Evolutionary conservation across 306 rosid species (phyloP).

Genomic region (Pterocarpus santalinus): DNA sequence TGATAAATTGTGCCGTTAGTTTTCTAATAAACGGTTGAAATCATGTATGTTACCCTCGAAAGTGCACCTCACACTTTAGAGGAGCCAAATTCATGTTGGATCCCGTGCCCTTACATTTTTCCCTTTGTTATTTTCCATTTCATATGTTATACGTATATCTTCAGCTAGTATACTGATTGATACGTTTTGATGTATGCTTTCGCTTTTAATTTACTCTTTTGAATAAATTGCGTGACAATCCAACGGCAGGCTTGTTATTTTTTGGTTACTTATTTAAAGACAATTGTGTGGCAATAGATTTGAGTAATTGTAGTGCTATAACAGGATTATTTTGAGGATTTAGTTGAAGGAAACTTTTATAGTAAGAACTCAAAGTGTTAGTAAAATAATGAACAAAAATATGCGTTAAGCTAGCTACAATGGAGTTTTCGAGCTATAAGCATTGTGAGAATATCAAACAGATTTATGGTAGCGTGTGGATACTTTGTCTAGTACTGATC

Average conservation of each 20-base stretch:
- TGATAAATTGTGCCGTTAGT: no score
- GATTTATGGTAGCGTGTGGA: not conserved
- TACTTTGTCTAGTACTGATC: not conserved
- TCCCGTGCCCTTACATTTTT: not conserved
- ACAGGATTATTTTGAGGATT: not conserved
- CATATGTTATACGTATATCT: not conserved
- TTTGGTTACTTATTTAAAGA: slow-evolving; percentile 10
- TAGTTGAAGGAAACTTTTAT: not conserved
- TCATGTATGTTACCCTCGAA: no score
- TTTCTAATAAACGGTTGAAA: no score
- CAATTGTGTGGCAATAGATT: slow-evolving; percentile 18
- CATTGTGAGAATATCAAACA: not conserved
- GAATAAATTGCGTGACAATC: slow-evolving; percentile 21
- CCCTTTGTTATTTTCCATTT: not conserved
- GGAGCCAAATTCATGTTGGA: not conserved
- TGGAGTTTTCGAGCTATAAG: not conserved
- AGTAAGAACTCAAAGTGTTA: not conserved
- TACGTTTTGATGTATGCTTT: slow-evolving; percentile 20
- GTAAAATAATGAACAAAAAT: slow-evolving; percentile 4
- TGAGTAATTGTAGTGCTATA: not conserved
- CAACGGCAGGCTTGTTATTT: not conserved
- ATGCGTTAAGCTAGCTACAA: not conserved
- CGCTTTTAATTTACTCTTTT: not conserved
- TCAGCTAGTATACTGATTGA: not conserved
- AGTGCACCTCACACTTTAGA: no score